A percentile compares a stretch with the other conserved stretches of the same genome.
Conservation (phyloP, 2,329 filamentous ascomycete species). For the Helotiales sp. region DNA sequence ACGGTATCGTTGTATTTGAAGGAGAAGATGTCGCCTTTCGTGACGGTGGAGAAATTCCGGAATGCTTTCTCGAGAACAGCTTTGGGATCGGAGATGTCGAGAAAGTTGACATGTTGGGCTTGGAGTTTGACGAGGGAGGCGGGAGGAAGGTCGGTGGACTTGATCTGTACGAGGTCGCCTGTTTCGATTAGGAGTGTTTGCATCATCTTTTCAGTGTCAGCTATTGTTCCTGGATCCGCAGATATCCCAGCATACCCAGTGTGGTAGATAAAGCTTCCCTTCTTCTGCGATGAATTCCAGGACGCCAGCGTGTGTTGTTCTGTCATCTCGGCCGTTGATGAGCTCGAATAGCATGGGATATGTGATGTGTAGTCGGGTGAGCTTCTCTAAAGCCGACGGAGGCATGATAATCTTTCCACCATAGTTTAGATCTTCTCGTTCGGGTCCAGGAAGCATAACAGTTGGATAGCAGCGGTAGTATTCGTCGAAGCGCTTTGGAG, state of each 20-base stretch:
- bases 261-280: conserved; percentile 91
- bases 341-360: conserved; percentile 98
- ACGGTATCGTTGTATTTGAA: conserved; percentile 95
- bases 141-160: conserved; percentile 87
- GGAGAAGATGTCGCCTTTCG: conserved; percentile 91
- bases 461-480: conserved; percentile 98
- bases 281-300: conserved; percentile 98
- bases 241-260: conserved; percentile 67
- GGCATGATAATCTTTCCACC: conserved; percentile 97
- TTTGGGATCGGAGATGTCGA: conserved; percentile 96
- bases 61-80: conserved; percentile 96
- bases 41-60: conserved; percentile 91
- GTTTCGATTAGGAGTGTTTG: conserved; percentile 84
- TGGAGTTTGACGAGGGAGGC: conserved; percentile 95
- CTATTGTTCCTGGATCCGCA: background rate
- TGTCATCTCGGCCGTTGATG: conserved; percentile 78
- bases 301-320: conserved; percentile 89
- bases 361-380: conserved; percentile 92
- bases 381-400: conserved; percentile 94
- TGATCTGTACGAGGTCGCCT: conserved; percentile 91
- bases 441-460: conserved; percentile 87
- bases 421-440: conserved; percentile 88
- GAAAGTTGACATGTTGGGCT: conserved; percentile 87
- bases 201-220: conserved; percentile 70
- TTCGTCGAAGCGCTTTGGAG: conserved; percentile 86